phyloP scores from a whole-genome alignment of 2,329 filamentous ascomycete species.

The Exutisphaerella laricina region DNA sequence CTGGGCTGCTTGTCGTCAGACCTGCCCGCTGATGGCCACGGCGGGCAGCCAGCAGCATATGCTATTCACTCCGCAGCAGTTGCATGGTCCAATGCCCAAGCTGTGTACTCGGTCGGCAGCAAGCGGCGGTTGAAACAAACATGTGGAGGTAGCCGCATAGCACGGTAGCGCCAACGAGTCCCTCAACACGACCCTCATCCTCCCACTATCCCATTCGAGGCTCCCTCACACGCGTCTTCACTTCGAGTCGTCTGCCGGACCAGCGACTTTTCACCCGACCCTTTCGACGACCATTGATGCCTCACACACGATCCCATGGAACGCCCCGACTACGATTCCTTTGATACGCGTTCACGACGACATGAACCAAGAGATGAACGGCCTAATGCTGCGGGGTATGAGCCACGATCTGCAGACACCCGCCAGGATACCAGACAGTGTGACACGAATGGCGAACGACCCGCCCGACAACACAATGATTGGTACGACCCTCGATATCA shows the following conservation, averaged over 20 bases:
- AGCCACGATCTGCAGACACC: not conserved
- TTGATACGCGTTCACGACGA: slow-evolving; percentile 9
- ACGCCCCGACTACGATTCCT: slow-evolving; percentile 9
- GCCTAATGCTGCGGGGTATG: slow-evolving; percentile 5
- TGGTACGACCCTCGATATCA: slow-evolving; percentile 34
- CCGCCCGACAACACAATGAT: slow-evolving; percentile 25
- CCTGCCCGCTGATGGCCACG: not conserved
- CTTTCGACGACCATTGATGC: slow-evolving; percentile 7
- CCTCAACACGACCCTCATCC: not conserved
- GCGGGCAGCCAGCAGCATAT: not conserved
- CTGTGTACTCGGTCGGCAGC: too few species aligned
- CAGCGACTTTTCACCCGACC: not conserved
- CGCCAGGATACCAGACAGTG: not conserved
- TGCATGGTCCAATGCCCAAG: not conserved
- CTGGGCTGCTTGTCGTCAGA: not conserved
- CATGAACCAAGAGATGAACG: slow-evolving; percentile 6
- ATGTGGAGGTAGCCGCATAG: slow-evolving; percentile 1
- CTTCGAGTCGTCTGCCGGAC: not conserved
- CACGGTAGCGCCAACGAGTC: not conserved
- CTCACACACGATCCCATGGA: slow-evolving; percentile 11
- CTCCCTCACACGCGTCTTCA: not conserved
- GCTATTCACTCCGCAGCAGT: not conserved
- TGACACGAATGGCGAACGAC: slow-evolving; percentile 4
- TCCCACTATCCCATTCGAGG: not conserved
- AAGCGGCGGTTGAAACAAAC: not conserved